These are phyloP conservation scores for Pestalotiopsis fici DNA, from an alignment of 2,329 filamentous ascomycete species.

Conservation along the genomic window DNA sequence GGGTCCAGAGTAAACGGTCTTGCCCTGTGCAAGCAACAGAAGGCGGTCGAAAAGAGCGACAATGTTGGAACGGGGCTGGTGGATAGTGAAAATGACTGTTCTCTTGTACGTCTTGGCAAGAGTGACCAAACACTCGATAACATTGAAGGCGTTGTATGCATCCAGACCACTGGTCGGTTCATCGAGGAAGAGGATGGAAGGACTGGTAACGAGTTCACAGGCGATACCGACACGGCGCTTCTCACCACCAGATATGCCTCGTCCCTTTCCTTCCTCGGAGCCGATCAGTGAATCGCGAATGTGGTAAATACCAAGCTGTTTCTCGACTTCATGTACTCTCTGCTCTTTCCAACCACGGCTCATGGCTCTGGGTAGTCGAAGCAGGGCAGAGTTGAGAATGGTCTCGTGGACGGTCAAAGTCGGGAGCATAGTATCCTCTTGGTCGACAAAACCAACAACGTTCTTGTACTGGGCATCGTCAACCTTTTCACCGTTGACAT, in stretches of 20 bases:
- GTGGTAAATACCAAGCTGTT: slow-evolving; percentile 89
- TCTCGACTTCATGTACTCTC: slow-evolving; percentile 88
- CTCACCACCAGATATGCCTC: slow-evolving; percentile 95
- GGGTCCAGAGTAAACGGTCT: slow-evolving; percentile 90
- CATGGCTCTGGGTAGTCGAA: slow-evolving; percentile 93
- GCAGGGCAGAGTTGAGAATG: slow-evolving; percentile 88
- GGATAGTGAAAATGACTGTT: slow-evolving; percentile 97
- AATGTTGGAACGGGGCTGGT: slow-evolving; percentile 97
- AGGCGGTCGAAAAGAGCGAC: slow-evolving; percentile 94
- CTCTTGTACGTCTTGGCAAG: slow-evolving; percentile 95
- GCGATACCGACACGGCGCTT: slow-evolving; percentile 96
- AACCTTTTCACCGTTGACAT: slow-evolving; percentile 91
- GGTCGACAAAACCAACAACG: slow-evolving; percentile 95
- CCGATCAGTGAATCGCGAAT: slow-evolving; percentile 96
- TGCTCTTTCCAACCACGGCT: slow-evolving; percentile 84
- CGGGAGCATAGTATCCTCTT: slow-evolving; percentile 95
- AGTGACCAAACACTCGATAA: slow-evolving; percentile 92
- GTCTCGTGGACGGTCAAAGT: slow-evolving; percentile 98
- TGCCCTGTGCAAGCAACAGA: slow-evolving; percentile 85
- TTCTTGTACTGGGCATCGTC: slow-evolving; percentile 82
- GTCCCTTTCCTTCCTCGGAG: slow-evolving; percentile 90
- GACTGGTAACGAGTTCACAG: slow-evolving; percentile 95
- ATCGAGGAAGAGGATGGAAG: slow-evolving; percentile 94
- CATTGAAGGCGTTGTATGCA: slow-evolving; percentile 97
- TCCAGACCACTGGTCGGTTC: slow-evolving; percentile 96